Evolutionary conservation across 805 yeast species (phyloP).

Genomic region (Wickerhamomyces xylosicus): DNA sequence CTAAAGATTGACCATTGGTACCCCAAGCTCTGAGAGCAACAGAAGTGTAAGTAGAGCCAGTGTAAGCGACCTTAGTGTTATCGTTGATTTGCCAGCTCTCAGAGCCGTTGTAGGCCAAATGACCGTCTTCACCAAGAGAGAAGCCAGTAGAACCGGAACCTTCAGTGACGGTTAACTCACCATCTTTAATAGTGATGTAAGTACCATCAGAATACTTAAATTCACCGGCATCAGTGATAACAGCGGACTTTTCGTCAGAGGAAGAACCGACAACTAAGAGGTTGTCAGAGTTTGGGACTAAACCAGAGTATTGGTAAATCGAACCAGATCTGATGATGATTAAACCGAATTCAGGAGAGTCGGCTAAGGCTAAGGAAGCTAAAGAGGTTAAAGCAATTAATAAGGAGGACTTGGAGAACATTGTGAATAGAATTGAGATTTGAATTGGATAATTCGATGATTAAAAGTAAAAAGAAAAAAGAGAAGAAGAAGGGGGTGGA

Average conservation of each 20-base stretch:
- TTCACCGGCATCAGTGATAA: conserved; percentile 23
- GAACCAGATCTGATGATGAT: conserved; percentile 27
- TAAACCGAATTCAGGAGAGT: conserved; percentile 26
- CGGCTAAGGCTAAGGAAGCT: conserved; percentile 23
- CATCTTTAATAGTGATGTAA: conserved; percentile 18
- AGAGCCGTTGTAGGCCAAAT: conserved; percentile 25
- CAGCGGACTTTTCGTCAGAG: conserved; percentile 10
- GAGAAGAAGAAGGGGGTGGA: not conserved
- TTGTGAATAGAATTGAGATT: not conserved
- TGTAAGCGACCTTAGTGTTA: conserved; percentile 7
- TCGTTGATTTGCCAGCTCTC: conserved; percentile 27
- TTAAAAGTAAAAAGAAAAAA: not conserved
- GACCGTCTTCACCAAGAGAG: conserved; percentile 24
- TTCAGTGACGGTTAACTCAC: conserved; percentile 18
- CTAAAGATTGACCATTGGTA: conserved; percentile 15
- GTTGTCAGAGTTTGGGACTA: conserved; percentile 12
- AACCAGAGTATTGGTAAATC: conserved; percentile 21
- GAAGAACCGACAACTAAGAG: conserved; percentile 9
- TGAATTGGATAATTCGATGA: not conserved
- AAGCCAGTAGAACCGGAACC: conserved; percentile 27
- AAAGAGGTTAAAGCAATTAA: conserved; percentile 17
- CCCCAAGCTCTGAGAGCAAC: conserved; percentile 15
- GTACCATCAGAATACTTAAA: conserved; percentile 19
- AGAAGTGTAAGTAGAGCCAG: conserved; percentile 5
- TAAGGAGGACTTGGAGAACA: conserved; percentile 6